phyloP scores from a whole-genome alignment of 2,329 filamentous ascomycete species.

The Fusarium foetens region DNA sequence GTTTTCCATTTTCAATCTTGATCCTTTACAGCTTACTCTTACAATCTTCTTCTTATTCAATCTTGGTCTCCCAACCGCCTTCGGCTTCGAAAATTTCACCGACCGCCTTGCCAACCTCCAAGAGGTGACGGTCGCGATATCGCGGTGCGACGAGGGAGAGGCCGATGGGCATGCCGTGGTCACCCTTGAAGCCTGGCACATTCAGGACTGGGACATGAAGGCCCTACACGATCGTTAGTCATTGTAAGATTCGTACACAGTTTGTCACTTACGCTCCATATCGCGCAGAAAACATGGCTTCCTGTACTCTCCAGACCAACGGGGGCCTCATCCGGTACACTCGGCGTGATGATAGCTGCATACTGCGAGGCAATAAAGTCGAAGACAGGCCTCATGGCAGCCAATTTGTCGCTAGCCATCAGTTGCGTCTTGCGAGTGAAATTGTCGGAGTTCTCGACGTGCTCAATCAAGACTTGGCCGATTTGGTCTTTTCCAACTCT shows the following conservation, averaged over 20 bases:
- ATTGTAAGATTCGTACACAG: neutral
- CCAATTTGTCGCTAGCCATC: conserved; percentile 64
- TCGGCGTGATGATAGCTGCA: conserved; percentile 67
- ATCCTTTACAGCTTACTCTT: neutral
- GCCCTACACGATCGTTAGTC: conserved; percentile 43
- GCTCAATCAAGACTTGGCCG: conserved; percentile 55
- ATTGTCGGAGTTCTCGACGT: conserved; percentile 62
- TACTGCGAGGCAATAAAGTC: conserved; percentile 65
- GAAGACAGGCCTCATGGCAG: conserved; percentile 63
- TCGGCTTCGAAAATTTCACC: conserved; percentile 49
- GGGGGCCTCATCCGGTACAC: conserved; percentile 69
- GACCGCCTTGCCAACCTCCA: conserved; percentile 54
- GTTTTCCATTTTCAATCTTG: conserved; percentile 4
- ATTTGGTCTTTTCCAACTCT: conserved; percentile 60
- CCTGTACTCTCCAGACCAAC: conserved; percentile 65
- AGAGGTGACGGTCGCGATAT: conserved; percentile 57
- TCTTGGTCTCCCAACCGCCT: conserved; percentile 43
- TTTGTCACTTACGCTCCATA: conserved; percentile 61
- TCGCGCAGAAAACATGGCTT: conserved; percentile 61
- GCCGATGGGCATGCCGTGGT: conserved; percentile 66
- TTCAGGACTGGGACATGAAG: conserved; percentile 73
- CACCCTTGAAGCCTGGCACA: conserved; percentile 69
- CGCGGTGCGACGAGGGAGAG: conserved; percentile 62
- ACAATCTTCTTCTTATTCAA: neutral
- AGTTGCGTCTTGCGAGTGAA: conserved; percentile 61